Conservation (phyloP, 2,329 filamentous ascomycete species). For the Venturia pyrina region DNA sequence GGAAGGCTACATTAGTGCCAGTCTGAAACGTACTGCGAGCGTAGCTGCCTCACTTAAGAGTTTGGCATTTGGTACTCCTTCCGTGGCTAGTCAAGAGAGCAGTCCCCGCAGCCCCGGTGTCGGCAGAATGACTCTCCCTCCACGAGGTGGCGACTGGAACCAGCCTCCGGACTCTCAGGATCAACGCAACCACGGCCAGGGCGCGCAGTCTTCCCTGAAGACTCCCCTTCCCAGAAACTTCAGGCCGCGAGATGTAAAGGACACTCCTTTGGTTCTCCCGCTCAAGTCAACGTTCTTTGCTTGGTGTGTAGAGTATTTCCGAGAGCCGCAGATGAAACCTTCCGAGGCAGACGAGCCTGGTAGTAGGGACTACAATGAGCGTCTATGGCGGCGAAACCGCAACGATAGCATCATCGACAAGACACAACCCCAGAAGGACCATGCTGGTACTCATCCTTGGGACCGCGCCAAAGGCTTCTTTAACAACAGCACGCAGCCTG, state of each 20-base stretch:
- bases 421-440: slow-evolving; percentile 86
- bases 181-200: slow-evolving; percentile 50
- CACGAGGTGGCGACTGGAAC: slow-evolving; percentile 43
- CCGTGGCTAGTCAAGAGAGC: slow-evolving; percentile 21
- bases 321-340: slow-evolving; percentile 95
- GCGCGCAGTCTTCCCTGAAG: slow-evolving; percentile 61
- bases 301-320: slow-evolving; percentile 96
- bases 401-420: slow-evolving; percentile 89
- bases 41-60: slow-evolving; percentile 55
- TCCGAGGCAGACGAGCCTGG: slow-evolving; percentile 94
- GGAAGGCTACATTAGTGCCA: slow-evolving; percentile 51
- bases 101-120: slow-evolving; percentile 16
- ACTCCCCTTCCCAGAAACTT: slow-evolving; percentile 75
- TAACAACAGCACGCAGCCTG: slow-evolving; percentile 80
- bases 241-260: slow-evolving; percentile 48
- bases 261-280: slow-evolving; percentile 53
- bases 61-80: slow-evolving; percentile 42
- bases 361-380: slow-evolving; percentile 90
- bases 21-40: slow-evolving; percentile 53
- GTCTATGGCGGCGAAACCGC: slow-evolving; percentile 81
- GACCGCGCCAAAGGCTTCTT: slow-evolving; percentile 73
- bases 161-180: slow-evolving; percentile 69
- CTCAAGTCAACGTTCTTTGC: slow-evolving; percentile 77
- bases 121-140: neutral
- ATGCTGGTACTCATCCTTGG: slow-evolving; percentile 79